Evolutionary conservation across 2,329 filamentous ascomycete species (phyloP).

Genomic region (Biscogniauxia mediterranea): DNA sequence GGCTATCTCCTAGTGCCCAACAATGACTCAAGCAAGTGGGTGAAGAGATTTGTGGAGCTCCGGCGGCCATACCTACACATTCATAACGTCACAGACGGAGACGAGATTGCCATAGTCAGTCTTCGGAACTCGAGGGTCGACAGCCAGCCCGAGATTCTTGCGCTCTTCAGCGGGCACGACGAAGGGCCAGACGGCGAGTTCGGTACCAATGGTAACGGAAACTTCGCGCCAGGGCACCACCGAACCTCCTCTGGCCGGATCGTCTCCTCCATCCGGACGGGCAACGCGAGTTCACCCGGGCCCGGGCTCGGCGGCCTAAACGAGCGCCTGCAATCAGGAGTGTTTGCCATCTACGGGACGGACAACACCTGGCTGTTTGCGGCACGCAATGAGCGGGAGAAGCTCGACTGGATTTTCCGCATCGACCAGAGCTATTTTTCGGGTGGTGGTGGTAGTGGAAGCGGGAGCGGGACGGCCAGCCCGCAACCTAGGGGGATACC

Average conservation of each 20-base stretch:
- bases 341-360: conserved; percentile 92
- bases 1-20: conserved; percentile 87
- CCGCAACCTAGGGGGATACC: conserved; percentile 31
- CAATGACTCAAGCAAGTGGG: conserved; percentile 78
- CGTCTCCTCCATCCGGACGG: conserved; percentile 56
- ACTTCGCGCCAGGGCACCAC: conserved; percentile 47
- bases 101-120: conserved; percentile 87
- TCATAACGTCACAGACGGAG: conserved; percentile 79
- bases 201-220: conserved; percentile 30
- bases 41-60: conserved; percentile 89
- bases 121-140: conserved; percentile 88
- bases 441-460: conserved; percentile 41
- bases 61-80: conserved; percentile 89
- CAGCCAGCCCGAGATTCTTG: conserved; percentile 82
- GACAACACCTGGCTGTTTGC: conserved; percentile 96
- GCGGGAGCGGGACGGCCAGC: conserved; percentile 39
- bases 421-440: conserved; percentile 78
- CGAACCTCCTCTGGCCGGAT: conserved; percentile 51
- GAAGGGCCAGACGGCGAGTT: conserved; percentile 18
- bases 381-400: conserved; percentile 82
- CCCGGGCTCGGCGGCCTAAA: conserved; percentile 52
- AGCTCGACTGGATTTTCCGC: conserved; percentile 94
- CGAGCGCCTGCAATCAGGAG: conserved; percentile 63
- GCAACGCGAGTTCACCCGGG: conserved; percentile 41
- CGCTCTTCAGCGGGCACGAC: conserved; percentile 53